A percentile compares a stretch with the other conserved stretches of the same genome.
These are phyloP conservation scores for Thelephora aurantiotincta DNA, from an alignment of 768 basidiomycete genomes.

Conservation along the genomic window DNA sequence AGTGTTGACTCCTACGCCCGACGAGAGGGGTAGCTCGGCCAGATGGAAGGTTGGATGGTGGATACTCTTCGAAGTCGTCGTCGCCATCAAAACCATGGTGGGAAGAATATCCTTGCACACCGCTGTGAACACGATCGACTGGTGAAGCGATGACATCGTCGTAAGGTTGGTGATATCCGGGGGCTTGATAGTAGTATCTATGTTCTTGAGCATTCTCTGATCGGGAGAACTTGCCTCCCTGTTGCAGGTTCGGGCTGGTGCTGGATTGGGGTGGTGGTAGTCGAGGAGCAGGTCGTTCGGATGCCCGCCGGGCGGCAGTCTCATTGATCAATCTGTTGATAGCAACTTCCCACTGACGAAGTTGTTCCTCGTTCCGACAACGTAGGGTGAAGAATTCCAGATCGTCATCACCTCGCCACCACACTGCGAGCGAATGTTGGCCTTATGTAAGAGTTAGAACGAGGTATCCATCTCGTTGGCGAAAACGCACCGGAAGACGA, in stretches of 20 bases:
- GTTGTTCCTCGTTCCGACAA: slow-evolving; percentile 84
- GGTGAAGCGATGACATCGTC: background rate
- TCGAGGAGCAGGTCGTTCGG: slow-evolving; percentile 47
- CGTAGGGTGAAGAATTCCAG: slow-evolving; percentile 90
- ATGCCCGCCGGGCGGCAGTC: slow-evolving; percentile 52
- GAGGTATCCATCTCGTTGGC: background rate
- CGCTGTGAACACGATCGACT: slow-evolving; percentile 12
- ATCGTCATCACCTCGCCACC: slow-evolving; percentile 91
- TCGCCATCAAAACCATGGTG: slow-evolving; percentile 62
- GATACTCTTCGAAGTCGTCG: slow-evolving; percentile 70
- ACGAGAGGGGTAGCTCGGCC: slow-evolving; percentile 68
- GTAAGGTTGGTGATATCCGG: slow-evolving; percentile 3
- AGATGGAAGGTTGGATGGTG: slow-evolving; percentile 32
- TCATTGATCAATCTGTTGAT: slow-evolving; percentile 81
- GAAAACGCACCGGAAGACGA: slow-evolving; percentile 42
- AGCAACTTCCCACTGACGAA: slow-evolving; percentile 82
- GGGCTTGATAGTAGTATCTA: slow-evolving; percentile 3
- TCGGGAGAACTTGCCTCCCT: too few species aligned
- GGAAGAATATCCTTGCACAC: slow-evolving; percentile 40
- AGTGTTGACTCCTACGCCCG: slow-evolving; percentile 28
- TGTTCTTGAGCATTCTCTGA: slow-evolving; percentile 1
- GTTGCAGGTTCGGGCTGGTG: slow-evolving; percentile 22
- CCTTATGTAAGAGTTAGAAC: slow-evolving; percentile 17
- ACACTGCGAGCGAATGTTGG: slow-evolving; percentile 73
- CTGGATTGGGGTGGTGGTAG: slow-evolving; percentile 31